Percentiles rank a stretch among this genome's conserved stretches.
Conservation (phyloP, 768 basidiomycete genomes). For the Chlorophyllum brunneum region DNA sequence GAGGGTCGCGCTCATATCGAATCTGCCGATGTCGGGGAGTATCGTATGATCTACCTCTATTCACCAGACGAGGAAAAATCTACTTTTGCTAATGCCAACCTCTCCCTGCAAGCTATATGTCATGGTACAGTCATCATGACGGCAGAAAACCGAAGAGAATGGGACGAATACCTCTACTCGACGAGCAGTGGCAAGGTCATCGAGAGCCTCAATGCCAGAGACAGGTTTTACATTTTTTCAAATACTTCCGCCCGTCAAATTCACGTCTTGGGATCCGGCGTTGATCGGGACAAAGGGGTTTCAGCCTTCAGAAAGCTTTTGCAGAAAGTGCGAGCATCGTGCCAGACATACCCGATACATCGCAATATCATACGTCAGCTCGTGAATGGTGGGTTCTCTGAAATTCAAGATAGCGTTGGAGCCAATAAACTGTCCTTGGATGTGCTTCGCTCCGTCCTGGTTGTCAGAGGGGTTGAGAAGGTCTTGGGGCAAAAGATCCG, state of each 20-base stretch:
- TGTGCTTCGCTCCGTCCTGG: conserved; percentile 34
- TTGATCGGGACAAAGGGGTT: conserved; percentile 27
- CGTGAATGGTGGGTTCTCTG: conserved; percentile 33
- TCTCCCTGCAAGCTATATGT: conserved; percentile 32
- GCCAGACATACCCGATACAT: conserved; percentile 33
- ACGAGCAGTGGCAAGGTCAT: conserved; percentile 35
- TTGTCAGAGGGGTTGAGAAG: conserved; percentile 36
- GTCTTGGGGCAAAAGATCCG: conserved; percentile 18
- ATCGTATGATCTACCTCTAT: conserved; percentile 35
- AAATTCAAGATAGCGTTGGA: conserved; percentile 36
- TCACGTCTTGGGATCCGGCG: conserved; percentile 34
- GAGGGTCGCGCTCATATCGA: conserved; percentile 14
- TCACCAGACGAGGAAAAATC: conserved; percentile 28
- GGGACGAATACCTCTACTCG: conserved; percentile 48
- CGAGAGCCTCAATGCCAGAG: conserved; percentile 30
- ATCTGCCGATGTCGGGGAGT: conserved; percentile 17
- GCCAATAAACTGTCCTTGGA: conserved; percentile 41
- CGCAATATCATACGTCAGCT: conserved; percentile 31
- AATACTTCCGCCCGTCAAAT: conserved; percentile 28
- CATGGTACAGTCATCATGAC: conserved; percentile 32
- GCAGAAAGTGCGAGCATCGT: conserved; percentile 31
- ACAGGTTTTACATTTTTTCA: conserved; percentile 28
- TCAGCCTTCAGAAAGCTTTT: conserved; percentile 32
- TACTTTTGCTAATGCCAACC: conserved; percentile 32
- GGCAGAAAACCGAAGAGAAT: conserved; percentile 28